Evolutionary conservation across 345 rosid species (phyloP), one percentile per base, ranked within the genome.

Genomic region (Hibiscus syriacus): DNA sequence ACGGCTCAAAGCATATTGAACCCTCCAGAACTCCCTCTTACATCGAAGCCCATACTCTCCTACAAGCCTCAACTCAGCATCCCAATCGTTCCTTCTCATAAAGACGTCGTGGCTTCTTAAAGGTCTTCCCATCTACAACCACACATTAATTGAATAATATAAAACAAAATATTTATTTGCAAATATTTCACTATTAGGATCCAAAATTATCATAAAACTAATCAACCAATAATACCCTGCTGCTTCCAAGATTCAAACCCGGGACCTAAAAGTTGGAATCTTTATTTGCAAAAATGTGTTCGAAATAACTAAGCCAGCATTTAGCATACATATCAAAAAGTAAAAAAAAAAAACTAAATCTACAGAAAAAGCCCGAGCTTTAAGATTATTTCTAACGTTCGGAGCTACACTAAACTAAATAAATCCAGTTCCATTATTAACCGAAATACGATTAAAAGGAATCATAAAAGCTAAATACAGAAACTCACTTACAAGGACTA

Each of bases 21-120:
- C 86, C 39, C 89, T 85, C 86, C 86, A 85, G 23, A 82, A 66
- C 79, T 85, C 89, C 61, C 89, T 79, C 74, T 85, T 85, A 38
- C 79, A 77, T 5, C 86, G 78, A 22, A 85, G 82, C 12, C 89
- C 89, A 55, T 85, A 85, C 57, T 85, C 89, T 72, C 89, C 89
- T 0, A 85, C 89, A 6, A 85, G 83, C 81, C 72, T 85, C 58
- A 85, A 67, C 77, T 82, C 86, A 19, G 89, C 83, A 45, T 80
- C 86, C 55, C n/a, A 82, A 78, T 52, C 86, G 83, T 46, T 85
- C 87, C 77, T 80, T 80, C 77, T 80, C 83, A 38, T 80, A 80
- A 0, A 80, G 83, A 67, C 83, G 83, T 2, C 83, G 55, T 10
- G 83, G 80, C 70, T 74, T 74, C 79, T 80, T 80, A 67, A 80